Conservation (phyloP, 2,329 filamentous ascomycete species). For the Pseudogymnoascus sp. region DNA sequence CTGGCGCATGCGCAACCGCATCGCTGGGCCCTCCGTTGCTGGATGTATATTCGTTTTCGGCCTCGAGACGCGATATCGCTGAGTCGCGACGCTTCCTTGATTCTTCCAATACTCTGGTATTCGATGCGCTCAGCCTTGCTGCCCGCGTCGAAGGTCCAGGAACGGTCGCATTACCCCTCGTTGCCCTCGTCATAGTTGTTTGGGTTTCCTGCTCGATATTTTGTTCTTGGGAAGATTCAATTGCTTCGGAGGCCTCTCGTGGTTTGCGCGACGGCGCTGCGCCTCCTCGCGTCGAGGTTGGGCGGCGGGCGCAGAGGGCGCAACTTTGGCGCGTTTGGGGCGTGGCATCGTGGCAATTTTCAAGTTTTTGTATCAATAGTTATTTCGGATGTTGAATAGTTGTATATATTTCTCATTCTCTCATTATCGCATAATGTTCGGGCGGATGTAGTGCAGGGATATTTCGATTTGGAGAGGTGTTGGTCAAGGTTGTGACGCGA, state of each 20-base stretch:
- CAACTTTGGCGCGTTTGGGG: constrained; percentile 30
- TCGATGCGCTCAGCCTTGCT: not conserved
- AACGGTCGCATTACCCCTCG: not conserved
- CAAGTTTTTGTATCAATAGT: constrained; percentile 5
- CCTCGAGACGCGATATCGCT: constrained; percentile 11
- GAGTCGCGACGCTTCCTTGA: constrained; percentile 3
- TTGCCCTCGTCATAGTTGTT: constrained; percentile 5
- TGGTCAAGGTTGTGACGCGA: constrained; percentile 9
- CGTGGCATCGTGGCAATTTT: constrained; percentile 25
- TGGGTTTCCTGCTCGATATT: constrained; percentile 25
- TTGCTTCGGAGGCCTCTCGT: not conserved
- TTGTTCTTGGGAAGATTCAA: constrained; percentile 26
- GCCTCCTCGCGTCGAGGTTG: constrained; percentile 10
- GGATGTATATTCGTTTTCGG: constrained; percentile 10
- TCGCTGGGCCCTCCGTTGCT: constrained; percentile 24
- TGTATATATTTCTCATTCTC: constrained; percentile 3
- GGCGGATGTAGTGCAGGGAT: not conserved
- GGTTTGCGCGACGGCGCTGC: constrained; percentile 12
- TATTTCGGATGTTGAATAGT: not conserved
- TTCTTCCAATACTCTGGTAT: constrained; percentile 7
- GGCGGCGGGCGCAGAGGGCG: constrained; percentile 24
- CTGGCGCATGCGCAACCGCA: constrained; percentile 18
- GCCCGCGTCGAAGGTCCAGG: not conserved
- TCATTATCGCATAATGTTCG: not conserved
- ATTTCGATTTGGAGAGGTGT: constrained; percentile 1